A percentile compares a stretch with the other conserved stretches of the same genome.
Conservation (phyloP, 148 eudicot genomes). For the Vaccinium darrowii region DNA sequence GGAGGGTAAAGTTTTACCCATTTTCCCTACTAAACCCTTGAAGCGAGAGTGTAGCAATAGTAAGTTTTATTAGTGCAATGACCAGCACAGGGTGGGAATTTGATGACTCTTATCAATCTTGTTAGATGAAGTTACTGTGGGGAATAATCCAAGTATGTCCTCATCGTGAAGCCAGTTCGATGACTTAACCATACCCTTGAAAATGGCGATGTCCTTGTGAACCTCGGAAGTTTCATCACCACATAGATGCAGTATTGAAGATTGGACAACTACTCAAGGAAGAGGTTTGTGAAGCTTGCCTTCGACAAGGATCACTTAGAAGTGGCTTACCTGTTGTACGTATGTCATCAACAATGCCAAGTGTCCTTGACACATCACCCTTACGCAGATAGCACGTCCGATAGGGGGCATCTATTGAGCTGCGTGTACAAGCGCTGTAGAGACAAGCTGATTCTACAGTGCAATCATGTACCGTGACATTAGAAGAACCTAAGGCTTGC, state of each 20-base stretch:
- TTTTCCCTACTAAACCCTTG: background rate
- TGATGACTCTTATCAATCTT: background rate
- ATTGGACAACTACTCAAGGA: background rate
- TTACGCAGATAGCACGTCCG: background rate
- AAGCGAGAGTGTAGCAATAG: background rate
- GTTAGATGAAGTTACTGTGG: background rate
- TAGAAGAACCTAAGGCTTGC: background rate
- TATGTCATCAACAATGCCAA: background rate
- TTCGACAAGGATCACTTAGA: background rate
- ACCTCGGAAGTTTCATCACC: background rate
- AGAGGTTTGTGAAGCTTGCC: background rate
- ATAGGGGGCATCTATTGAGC: background rate
- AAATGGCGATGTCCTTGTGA: background rate
- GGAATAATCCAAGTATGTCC: background rate
- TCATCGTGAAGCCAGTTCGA: background rate
- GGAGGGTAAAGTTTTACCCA: background rate
- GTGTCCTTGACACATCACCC: background rate
- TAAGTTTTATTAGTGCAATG: background rate
- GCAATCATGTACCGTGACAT: background rate
- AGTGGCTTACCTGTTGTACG: background rate
- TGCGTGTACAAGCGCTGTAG: background rate
- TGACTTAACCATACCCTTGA: background rate
- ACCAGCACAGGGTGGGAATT: background rate
- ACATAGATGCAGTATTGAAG: no score
- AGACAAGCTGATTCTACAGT: background rate